Evolutionary conservation across 257 asterid species (phyloP).

Genomic region (Plantago ovata): DNA sequence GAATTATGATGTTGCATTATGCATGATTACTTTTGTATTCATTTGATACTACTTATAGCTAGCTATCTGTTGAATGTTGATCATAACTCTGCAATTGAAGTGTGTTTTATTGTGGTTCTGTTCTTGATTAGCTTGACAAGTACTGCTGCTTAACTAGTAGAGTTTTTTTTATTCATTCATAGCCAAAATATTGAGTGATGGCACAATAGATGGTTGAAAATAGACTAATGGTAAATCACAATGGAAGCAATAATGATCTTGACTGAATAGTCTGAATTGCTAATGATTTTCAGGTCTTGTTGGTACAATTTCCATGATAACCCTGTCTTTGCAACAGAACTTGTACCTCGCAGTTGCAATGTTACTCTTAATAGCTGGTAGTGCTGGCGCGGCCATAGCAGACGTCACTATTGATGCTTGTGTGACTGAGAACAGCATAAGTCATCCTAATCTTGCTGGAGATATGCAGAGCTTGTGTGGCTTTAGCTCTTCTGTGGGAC

Average conservation of each 20-base stretch:
- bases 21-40: not conserved
- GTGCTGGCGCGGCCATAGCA: constrained; percentile 86
- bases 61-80: no score
- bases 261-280: constrained; percentile 10
- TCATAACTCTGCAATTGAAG: no score
- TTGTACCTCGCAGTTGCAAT: constrained; percentile 61
- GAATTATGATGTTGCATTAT: not conserved
- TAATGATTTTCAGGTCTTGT: constrained; percentile 38
- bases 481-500: constrained; percentile 76
- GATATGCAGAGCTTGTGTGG: constrained; percentile 94
- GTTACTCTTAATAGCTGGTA: constrained; percentile 62
- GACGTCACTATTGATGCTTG: constrained; percentile 95
- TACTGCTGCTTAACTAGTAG: no score
- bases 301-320: constrained; percentile 45
- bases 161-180: no score
- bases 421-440: constrained; percentile 82
- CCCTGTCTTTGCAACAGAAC: constrained; percentile 42
- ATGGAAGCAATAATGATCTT: not conserved
- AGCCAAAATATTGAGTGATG: no score
- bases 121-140: no score
- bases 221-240: no score
- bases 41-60: no score
- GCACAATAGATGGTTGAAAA: no score
- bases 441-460: constrained; percentile 82
- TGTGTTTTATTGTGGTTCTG: no score